A percentile compares a stretch with the other conserved stretches of the same genome.
These are phyloP conservation scores for Linnemannia schmuckeri DNA, from an alignment of 192 early-diverging fungal genomes.

Conservation along the genomic window DNA sequence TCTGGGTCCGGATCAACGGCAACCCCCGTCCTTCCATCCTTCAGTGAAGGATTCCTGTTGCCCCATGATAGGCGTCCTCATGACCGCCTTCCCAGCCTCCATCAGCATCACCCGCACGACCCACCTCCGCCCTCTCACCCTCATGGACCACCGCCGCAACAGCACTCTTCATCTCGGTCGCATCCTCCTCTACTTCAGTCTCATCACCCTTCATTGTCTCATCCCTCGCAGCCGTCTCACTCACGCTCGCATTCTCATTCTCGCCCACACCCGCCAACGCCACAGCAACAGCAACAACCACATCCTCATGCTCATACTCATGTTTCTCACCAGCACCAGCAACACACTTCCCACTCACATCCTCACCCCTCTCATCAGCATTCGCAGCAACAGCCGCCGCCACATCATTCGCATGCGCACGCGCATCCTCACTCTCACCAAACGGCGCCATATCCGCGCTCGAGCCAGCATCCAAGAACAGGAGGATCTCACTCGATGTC, in stretches of 20 bases:
- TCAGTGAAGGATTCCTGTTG: slow-evolving; percentile 40
- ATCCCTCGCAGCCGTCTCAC: background rate
- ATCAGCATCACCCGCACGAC: background rate
- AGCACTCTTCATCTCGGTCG: background rate
- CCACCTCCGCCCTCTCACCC: slow-evolving; percentile 5
- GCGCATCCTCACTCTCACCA: background rate
- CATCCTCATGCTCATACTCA: background rate
- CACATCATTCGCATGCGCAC: background rate
- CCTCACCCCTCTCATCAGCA: background rate
- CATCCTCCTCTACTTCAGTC: slow-evolving; percentile 2
- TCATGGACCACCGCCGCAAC: background rate
- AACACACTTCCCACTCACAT: background rate
- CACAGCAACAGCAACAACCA: slow-evolving; percentile 15
- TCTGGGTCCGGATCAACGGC: background rate
- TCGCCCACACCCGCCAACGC: background rate
- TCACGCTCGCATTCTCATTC: slow-evolving; percentile 20
- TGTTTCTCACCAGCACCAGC: background rate
- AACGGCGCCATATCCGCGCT: background rate
- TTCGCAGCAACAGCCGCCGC: background rate
- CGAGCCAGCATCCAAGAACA: background rate
- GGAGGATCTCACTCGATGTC: background rate
- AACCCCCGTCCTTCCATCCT: slow-evolving; percentile 27
- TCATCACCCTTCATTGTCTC: background rate
- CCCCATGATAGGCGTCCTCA: slow-evolving; percentile 20
- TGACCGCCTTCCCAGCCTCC: slow-evolving; percentile 4